Base-by-base conservation (phyloP, 116 monocot species). In the Iris pallida region DNA sequence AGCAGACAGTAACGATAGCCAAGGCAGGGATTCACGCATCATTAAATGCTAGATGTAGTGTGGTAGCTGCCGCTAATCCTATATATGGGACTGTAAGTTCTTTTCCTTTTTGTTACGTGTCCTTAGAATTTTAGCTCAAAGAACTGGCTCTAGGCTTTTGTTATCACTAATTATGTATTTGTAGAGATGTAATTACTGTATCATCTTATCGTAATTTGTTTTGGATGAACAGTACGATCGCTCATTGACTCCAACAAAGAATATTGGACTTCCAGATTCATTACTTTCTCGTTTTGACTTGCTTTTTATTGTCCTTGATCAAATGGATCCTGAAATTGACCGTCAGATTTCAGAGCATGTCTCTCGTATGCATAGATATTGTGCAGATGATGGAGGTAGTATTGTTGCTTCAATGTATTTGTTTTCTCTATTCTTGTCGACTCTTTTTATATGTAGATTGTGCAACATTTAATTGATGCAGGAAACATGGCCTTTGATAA, bases 21-120 rank as follows among this genome's bases (percentile, higher is more conserved):
- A 96, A 96, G 75, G 96, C 96, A 63, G 96, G 96, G 59, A 96
- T 96, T 55, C 96, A 96, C 78, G 96, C 96, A 20, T 96, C 96
- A 68, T 76, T 96, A 64, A 96, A 96, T 83, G 96, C 96, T 46
- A 89, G 96, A 81, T 96, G 96, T 60, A 96, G 96, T 75, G 96
- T 96, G 12, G 73, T 96, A 42, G 96, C 96, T 59, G 96, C 96
- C 61, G 96, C 96, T 66, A 96, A 96, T 81, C 96, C 96, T 14
- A 96, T 96, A 64, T 96, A 96, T 87, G 96, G 96, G 54, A 91
- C 96, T 63, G 96, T 96, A 70, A 79, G 89, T 7, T 75, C n/a
- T 60, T 7, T 8, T 14, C 0, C 16, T 12, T 71, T 40, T 30
- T 75, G 5, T 60, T 66, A 30, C 30, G 3, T 30, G 30, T 30